phyloP scores from a whole-genome alignment of 345 rosid species.

The Populus ilicifolia region DNA sequence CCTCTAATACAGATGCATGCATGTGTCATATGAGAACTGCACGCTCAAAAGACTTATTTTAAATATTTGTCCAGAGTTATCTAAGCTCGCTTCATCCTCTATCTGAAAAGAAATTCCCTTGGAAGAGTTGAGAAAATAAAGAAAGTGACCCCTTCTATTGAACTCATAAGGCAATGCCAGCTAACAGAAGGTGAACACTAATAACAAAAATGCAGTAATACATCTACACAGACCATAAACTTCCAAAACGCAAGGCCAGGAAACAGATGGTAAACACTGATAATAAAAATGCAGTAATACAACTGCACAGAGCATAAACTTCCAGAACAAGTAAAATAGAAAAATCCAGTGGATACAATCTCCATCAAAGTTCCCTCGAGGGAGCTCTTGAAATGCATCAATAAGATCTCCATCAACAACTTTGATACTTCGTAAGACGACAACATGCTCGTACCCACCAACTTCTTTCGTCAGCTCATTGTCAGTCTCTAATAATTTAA shows the following conservation, averaged over 20 bases:
- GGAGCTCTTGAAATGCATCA: slow-evolving; percentile 49
- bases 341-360: slow-evolving; percentile 67
- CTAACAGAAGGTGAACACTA: neutral
- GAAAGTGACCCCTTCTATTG: neutral
- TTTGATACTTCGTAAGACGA: slow-evolving; percentile 50
- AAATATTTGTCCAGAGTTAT: neutral
- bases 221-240: neutral
- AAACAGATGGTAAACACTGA: neutral
- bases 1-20: neutral
- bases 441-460: slow-evolving; percentile 79
- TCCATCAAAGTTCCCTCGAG: slow-evolving; percentile 67
- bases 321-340: slow-evolving; percentile 1
- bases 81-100: slow-evolving; percentile 1
- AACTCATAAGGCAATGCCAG: neutral
- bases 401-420: slow-evolving; percentile 64
- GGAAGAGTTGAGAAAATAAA: neutral
- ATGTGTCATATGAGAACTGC: neutral
- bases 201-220: neutral
- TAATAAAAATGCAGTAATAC: neutral
- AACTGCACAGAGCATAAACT: neutral
- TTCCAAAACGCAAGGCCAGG: neutral
- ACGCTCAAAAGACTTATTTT: neutral
- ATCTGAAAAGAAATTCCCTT: slow-evolving; percentile 1
- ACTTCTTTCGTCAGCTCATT: slow-evolving; percentile 73
- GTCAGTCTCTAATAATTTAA: slow-evolving; percentile 45